Percentiles rank a stretch among this genome's conserved stretches.
These are phyloP conservation scores for Saprolegnia parasitica DNA, from an alignment of 352 stramenopile genomes.

Conservation along the genomic window DNA sequence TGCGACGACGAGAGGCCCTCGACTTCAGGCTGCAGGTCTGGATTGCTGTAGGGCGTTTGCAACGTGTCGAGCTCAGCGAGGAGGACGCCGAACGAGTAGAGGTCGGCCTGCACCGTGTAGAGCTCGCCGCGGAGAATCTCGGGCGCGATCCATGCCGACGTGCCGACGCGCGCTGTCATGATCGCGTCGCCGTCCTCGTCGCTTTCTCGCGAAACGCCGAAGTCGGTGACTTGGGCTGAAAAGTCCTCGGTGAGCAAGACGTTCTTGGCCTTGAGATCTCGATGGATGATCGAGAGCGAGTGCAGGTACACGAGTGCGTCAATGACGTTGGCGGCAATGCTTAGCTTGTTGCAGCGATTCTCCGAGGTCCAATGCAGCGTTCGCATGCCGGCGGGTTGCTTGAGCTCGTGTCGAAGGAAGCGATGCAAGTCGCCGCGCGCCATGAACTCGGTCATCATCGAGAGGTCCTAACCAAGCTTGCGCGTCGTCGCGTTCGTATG, in stretches of 20 bases:
- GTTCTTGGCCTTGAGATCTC: conserved; percentile 49
- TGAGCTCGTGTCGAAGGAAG: conserved; percentile 13
- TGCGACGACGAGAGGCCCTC: background rate
- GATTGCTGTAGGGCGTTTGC: conserved; percentile 21
- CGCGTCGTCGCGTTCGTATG: background rate
- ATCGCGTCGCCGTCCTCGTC: conserved; percentile 26
- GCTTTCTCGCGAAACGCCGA: conserved; percentile 46
- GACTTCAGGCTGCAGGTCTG: conserved; percentile 18
- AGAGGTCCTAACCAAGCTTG: conserved; percentile 19
- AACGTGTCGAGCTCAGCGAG: conserved; percentile 49
- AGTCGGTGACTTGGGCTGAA: conserved; percentile 52
- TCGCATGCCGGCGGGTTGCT: conserved; percentile 2
- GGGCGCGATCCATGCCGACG: conserved; percentile 71
- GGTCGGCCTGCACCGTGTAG: conserved; percentile 59
- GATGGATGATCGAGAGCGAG: conserved; percentile 24
- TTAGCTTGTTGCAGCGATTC: conserved; percentile 15
- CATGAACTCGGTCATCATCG: conserved; percentile 28
- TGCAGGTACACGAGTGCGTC: conserved; percentile 27
- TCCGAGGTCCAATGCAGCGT: background rate
- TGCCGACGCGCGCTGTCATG: conserved; percentile 67
- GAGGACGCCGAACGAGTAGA: conserved; percentile 65
- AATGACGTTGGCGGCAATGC: conserved; percentile 25
- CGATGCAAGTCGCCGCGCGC: conserved; percentile 14
- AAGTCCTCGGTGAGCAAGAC: conserved; percentile 39
- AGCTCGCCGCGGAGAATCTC: conserved; percentile 59